Base-by-base conservation (phyloP, 192 early-diverging fungal species). In the Linnemannia exigua region DNA sequence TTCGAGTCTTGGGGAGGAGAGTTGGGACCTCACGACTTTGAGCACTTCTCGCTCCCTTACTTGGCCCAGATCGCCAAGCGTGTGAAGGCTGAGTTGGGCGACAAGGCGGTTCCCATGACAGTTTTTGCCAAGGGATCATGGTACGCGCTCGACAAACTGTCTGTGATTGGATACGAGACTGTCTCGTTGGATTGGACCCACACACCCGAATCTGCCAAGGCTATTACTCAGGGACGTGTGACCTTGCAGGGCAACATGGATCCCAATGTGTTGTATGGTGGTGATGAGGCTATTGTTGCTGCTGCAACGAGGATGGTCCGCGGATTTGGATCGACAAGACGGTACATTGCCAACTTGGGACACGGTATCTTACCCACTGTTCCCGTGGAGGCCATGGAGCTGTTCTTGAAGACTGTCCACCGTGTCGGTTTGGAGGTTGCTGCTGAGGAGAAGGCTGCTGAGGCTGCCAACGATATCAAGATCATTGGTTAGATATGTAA, bases 1-100 rank as follows among this genome's bases (percentile, higher is more conserved):
- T 99, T 99, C 89, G 98, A 99, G 71, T 97, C 96, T 37, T 97
- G 96, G 95, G 97, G 93, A n/a, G 97, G 98, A 47, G 98, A 99
- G 87, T 91, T 99, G 35, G 90, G 94, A 36, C 96, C 96, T 14
- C 68, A 82, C 25, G 95, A 96, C 74, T 99, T 98, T 88, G 90
- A 90, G 50, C 87, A 89, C 68, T 99, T 97, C 87, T 95, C 96
- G 41, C 90, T 99, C 28, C 97, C 98, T n/a, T 98, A 98, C 87
- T 80, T 98, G 36, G 81, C 80, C 4, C 94, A 96, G 74, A 99
- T 99, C 72, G 94, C 96, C 22, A 75, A 85, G 19, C 88, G 91
- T 8, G 97, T 99, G 52, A 96, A 97, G 86, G 80, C 88, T 16
- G 54, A 84, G 52, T 85, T 94, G 11, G 73, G 54, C 2, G 47